These are phyloP conservation scores for Claviceps sp. DNA, from an alignment of 2,329 filamentous ascomycete species.

Conservation along the genomic window DNA sequence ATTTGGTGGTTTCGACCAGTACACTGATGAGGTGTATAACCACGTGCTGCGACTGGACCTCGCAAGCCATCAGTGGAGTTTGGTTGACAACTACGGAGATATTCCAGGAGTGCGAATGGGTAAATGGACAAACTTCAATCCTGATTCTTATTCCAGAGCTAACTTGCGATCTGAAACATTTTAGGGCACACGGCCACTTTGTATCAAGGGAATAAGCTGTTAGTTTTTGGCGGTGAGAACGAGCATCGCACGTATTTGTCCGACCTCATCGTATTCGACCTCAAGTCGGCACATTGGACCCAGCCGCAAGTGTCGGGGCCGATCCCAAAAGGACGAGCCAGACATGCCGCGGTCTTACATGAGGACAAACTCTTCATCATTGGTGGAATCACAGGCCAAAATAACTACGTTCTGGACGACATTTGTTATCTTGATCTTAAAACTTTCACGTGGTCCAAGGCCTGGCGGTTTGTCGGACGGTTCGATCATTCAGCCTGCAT, in stretches of 20 bases:
- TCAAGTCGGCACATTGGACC: constrained; percentile 90
- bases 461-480: constrained; percentile 87
- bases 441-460: constrained; percentile 93
- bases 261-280: constrained; percentile 89
- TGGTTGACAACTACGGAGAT: constrained; percentile 97
- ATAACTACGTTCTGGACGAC: constrained; percentile 86
- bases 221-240: constrained; percentile 96
- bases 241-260: constrained; percentile 92
- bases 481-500: constrained; percentile 95
- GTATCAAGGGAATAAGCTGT: constrained; percentile 86
- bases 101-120: constrained; percentile 96
- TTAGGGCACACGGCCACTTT: constrained; percentile 89
- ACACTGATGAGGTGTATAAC: constrained; percentile 98
- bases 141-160: background rate
- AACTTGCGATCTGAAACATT: constrained; percentile 2
- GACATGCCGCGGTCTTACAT: constrained; percentile 86
- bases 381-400: constrained; percentile 87
- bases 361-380: constrained; percentile 95
- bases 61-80: constrained; percentile 76
- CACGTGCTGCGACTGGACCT: constrained; percentile 87
- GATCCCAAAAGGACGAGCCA: constrained; percentile 76
- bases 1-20: constrained; percentile 97
- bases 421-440: constrained; percentile 94
- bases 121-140: constrained; percentile 17
- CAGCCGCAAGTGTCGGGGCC: constrained; percentile 78